Conservation (phyloP, 805 yeast species). For the Sporopachydermia quercuum region DNA sequence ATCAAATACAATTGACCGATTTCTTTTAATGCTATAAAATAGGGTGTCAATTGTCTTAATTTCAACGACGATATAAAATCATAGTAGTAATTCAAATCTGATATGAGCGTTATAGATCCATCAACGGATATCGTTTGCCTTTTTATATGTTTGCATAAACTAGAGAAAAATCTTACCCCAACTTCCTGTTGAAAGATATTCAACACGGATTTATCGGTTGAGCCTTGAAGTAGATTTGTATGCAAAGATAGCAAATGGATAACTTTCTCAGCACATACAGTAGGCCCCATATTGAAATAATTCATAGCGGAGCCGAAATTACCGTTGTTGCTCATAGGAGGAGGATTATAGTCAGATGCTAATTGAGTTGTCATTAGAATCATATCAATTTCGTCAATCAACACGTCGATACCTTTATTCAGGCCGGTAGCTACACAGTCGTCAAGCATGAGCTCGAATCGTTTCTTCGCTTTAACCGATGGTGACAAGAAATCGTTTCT, state of each 20-base stretch:
- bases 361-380: conserved; percentile 39
- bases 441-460: conserved; percentile 69
- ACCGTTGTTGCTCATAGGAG: conserved; percentile 11
- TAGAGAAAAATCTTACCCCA: conserved; percentile 70
- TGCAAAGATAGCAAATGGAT: conserved; percentile 54
- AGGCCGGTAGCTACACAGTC: conserved; percentile 86
- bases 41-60: conserved; percentile 56
- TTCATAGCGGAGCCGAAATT: conserved; percentile 8
- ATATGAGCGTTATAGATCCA: conserved; percentile 73
- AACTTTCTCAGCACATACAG: conserved; percentile 51
- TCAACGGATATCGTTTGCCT: conserved; percentile 54
- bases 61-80: conserved; percentile 45
- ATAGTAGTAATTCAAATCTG: conserved; percentile 69
- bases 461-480: conserved; percentile 64
- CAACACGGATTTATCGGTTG: conserved; percentile 75
- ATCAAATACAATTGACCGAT: conserved; percentile 77
- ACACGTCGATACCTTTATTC: conserved; percentile 80
- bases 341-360: conserved; percentile 50
- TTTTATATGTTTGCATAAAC: conserved; percentile 65
- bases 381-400: conserved; percentile 66
- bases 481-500: conserved; percentile 69
- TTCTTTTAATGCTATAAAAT: conserved; percentile 66
- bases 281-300: conserved; percentile 26
- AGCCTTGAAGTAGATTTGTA: conserved; percentile 55
- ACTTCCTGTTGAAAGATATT: conserved; percentile 93